A percentile compares a stretch with the other conserved stretches of the same genome.
Evolutionary conservation across 177 flowering plant species (phyloP).

Genomic region (Vitis hybrid): DNA sequence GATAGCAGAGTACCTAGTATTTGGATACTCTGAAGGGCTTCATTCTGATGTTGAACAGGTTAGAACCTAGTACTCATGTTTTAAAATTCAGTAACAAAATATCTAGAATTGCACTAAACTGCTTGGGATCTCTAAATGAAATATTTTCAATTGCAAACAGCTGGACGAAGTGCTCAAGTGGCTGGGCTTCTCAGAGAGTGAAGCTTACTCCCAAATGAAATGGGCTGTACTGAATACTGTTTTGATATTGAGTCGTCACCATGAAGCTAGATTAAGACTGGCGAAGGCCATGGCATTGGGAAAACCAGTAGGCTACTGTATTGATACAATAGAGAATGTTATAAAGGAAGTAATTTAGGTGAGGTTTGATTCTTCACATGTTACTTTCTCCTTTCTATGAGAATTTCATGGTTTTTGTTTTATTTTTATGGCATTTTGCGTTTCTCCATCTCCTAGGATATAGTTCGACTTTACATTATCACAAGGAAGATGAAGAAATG

Average conservation of each 20-base stretch:
- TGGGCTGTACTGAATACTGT: constrained; percentile 15
- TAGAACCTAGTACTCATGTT: too few relatives aligned
- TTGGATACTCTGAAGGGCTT: constrained; percentile 25
- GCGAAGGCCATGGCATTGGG: constrained; percentile 14
- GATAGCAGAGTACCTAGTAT: constrained; percentile 21
- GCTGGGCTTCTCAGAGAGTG: constrained; percentile 13
- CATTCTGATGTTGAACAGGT: constrained; percentile 26
- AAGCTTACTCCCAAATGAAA: constrained; percentile 7
- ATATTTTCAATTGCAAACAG: constrained; percentile 1
- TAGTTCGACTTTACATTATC: too few relatives aligned
- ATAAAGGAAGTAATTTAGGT: too few relatives aligned
- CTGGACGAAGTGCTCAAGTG: constrained; percentile 12
- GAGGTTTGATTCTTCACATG: too few relatives aligned
- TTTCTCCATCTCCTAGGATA: too few relatives aligned
- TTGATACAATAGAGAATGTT: not conserved
- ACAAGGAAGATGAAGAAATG: too few relatives aligned
- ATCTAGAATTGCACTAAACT: too few relatives aligned
- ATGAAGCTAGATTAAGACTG: constrained; percentile 11
- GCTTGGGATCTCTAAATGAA: too few relatives aligned
- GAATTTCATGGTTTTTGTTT: too few relatives aligned
- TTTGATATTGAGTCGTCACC: constrained; percentile 12
- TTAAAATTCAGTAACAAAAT: too few relatives aligned
- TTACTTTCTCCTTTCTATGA: too few relatives aligned
- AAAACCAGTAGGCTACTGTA: not conserved
- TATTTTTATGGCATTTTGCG: too few relatives aligned